phyloP scores from a whole-genome alignment of 2,329 filamentous ascomycete genomes.

The Fusarium brachygibbosum region DNA sequence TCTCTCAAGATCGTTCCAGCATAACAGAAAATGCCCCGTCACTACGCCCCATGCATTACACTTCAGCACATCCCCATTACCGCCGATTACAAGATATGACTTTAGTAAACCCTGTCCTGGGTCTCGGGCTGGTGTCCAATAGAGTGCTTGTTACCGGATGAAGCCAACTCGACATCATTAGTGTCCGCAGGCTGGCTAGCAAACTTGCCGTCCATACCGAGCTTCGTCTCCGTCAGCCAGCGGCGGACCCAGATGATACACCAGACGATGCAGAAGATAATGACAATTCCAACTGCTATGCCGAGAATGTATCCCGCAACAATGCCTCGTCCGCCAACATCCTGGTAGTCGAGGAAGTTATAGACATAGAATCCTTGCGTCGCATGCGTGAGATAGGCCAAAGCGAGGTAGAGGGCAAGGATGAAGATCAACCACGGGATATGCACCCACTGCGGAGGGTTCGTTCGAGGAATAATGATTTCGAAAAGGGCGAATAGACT shows the following conservation, averaged over 20 bases:
- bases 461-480: conserved; percentile 75
- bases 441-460: conserved; percentile 71
- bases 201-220: conserved; percentile 60
- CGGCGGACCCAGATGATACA: conserved; percentile 64
- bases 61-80: background rate
- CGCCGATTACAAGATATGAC: background rate
- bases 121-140: conserved; percentile 32
- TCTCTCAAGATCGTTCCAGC: conserved; percentile 17
- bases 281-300: conserved; percentile 65
- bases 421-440: conserved; percentile 77
- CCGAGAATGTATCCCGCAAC: conserved; percentile 76
- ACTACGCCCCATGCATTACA: conserved; percentile 13
- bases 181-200: conserved; percentile 43
- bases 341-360: conserved; percentile 77
- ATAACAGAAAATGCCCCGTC: conserved; percentile 6
- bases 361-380: conserved; percentile 83
- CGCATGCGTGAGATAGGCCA: conserved; percentile 80
- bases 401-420: conserved; percentile 76
- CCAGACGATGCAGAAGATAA: conserved; percentile 68
- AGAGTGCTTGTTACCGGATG: conserved; percentile 41
- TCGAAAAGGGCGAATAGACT: conserved; percentile 81
- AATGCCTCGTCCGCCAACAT: conserved; percentile 59
- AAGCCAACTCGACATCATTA: conserved; percentile 50
- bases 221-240: conserved; percentile 63
- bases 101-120: conserved; percentile 38